These are phyloP conservation scores for Lasiosphaeria ovina DNA, from an alignment of 495 filamentous ascomycete species.

Conservation along the genomic window DNA sequence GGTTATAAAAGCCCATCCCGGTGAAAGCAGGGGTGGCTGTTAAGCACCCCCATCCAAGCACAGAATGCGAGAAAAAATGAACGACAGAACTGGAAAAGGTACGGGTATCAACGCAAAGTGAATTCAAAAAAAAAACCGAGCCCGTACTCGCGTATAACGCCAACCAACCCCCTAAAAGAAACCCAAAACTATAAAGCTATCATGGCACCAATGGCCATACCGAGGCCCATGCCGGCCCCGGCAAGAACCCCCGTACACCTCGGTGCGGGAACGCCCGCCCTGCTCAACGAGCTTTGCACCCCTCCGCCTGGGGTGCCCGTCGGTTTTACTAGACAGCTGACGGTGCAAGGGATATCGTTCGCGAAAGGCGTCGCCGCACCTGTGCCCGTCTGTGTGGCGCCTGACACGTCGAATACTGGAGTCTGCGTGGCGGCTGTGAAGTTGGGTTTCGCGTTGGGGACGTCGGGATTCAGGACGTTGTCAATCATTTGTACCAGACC, in stretches of 20 bases:
- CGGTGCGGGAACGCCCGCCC: slow-evolving; percentile 7
- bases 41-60: not conserved
- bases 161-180: not conserved
- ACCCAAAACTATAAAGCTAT: slow-evolving; percentile 2
- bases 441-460: slow-evolving; percentile 39
- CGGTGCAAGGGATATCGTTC: slow-evolving; percentile 31
- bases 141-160: not conserved
- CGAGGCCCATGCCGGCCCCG: slow-evolving; percentile 11
- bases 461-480: slow-evolving; percentile 59
- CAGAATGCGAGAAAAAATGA: not conserved
- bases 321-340: slow-evolving; percentile 22
- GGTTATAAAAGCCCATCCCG: too few species aligned
- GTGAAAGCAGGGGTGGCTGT: not conserved
- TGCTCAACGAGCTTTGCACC: slow-evolving; percentile 4
- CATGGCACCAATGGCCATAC: slow-evolving; percentile 15
- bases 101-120: slow-evolving; percentile 3
- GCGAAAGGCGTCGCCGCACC: slow-evolving; percentile 23
- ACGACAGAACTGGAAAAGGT: not conserved
- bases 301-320: slow-evolving; percentile 1
- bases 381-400: slow-evolving; percentile 16
- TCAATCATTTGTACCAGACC: slow-evolving; percentile 67
- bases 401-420: slow-evolving; percentile 38
- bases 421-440: slow-evolving; percentile 39
- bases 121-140: not conserved
- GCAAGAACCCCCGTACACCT: slow-evolving; percentile 21